phyloP scores from a whole-genome alignment of 306 rosid species.

The Geum urbanum region DNA sequence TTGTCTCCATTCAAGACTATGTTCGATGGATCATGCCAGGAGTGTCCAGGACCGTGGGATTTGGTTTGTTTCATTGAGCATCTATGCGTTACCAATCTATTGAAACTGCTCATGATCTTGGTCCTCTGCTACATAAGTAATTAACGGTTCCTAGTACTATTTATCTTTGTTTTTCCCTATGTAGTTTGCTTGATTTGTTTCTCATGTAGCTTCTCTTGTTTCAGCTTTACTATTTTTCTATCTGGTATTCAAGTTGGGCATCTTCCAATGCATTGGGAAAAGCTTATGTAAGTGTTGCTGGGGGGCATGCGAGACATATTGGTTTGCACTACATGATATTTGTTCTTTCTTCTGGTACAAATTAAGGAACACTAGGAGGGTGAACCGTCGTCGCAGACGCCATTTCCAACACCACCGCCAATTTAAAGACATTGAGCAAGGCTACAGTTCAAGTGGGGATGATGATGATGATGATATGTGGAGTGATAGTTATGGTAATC shows the following conservation, averaged over 20 bases:
- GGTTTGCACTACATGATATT: conserved; percentile 36
- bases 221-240: conserved; percentile 42
- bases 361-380: conserved; percentile 40
- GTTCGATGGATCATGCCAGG: conserved; percentile 39
- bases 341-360: conserved; percentile 44
- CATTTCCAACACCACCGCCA: not conserved
- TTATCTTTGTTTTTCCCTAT: not conserved
- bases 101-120: conserved; percentile 36
- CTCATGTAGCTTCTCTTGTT: not conserved
- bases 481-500: conserved; percentile 1
- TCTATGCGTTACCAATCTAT: conserved; percentile 32
- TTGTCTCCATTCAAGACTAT: conserved; percentile 37
- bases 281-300: conserved; percentile 49
- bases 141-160: not conserved
- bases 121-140: conserved; percentile 44
- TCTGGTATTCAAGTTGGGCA: conserved; percentile 45
- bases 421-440: conserved; percentile 39
- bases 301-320: conserved; percentile 39
- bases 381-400: conserved; percentile 23
- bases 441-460: conserved; percentile 31
- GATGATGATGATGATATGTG: too few species aligned
- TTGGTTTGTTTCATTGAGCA: conserved; percentile 44
- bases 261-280: conserved; percentile 49
- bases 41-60: conserved; percentile 45
- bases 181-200: not conserved